These are phyloP conservation scores for Gigaspora rosea DNA, from an alignment of 192 early-diverging fungal species.

Conservation along the genomic window DNA sequence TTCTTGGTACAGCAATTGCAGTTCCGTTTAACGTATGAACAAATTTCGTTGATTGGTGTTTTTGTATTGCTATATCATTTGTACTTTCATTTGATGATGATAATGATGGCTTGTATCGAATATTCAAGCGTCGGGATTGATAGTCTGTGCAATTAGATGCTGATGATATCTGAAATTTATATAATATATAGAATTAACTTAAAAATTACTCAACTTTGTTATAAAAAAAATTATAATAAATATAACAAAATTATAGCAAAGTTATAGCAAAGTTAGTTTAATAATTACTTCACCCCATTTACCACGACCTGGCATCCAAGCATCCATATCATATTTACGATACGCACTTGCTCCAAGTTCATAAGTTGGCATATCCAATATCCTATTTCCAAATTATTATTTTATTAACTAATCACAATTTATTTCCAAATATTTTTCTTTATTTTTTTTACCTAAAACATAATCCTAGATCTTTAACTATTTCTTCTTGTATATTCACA, in stretches of 20 bases:
- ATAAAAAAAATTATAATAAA: not conserved
- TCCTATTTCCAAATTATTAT: slow-evolving; percentile 35
- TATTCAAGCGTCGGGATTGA: slow-evolving; percentile 83
- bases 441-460: slow-evolving; percentile 59
- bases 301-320: slow-evolving; percentile 93
- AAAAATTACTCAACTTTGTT: not conserved
- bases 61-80: slow-evolving; percentile 28
- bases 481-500: slow-evolving; percentile 66
- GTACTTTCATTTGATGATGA: slow-evolving; percentile 30
- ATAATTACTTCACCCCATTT: slow-evolving; percentile 72
- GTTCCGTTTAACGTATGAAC: slow-evolving; percentile 93
- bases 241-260: not conserved
- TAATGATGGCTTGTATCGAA: slow-evolving; percentile 57
- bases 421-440: not conserved
- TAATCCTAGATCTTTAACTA: slow-evolving; percentile 80
- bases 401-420: not conserved
- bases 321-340: slow-evolving; percentile 92
- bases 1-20: slow-evolving; percentile 84
- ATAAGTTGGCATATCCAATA: slow-evolving; percentile 90
- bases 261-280: not conserved
- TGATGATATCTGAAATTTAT: slow-evolving; percentile 67
- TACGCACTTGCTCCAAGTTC: slow-evolving; percentile 92
- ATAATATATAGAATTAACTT: not conserved
- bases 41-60: slow-evolving; percentile 57
- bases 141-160: slow-evolving; percentile 94